Evolutionary conservation across 2,329 filamentous ascomycete genomes (phyloP).

Genomic region (Talaromyces atroroseus): DNA sequence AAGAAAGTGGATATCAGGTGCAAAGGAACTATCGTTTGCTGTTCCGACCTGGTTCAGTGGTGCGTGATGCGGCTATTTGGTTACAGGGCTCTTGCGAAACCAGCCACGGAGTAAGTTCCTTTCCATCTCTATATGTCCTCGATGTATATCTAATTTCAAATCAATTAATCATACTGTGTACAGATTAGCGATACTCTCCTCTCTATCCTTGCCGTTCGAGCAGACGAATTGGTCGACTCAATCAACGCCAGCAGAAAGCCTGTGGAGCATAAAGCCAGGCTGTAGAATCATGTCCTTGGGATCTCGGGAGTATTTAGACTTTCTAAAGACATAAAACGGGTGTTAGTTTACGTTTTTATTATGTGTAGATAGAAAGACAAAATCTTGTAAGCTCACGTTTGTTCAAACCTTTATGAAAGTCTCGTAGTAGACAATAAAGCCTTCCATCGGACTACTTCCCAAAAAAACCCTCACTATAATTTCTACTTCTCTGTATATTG

Average conservation of each 20-base stretch:
- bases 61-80: conserved; percentile 9
- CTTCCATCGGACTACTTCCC: conserved; percentile 73
- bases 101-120: conserved; percentile 11
- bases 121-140: neutral
- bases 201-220: conserved; percentile 14
- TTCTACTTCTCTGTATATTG: neutral
- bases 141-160: neutral
- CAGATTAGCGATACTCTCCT: conserved; percentile 14
- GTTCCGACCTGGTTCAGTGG: conserved; percentile 8
- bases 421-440: conserved; percentile 49
- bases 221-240: conserved; percentile 17
- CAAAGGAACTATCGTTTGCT: conserved; percentile 12
- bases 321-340: no score
- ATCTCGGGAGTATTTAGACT: neutral
- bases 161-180: neutral
- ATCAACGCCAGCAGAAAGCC: conserved; percentile 15
- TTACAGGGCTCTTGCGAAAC: conserved; percentile 13
- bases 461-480: conserved; percentile 48
- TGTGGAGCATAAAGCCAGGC: conserved; percentile 12
- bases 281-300: conserved; percentile 8
- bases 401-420: neutral
- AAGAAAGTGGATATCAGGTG: neutral
- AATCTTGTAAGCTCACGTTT: neutral
- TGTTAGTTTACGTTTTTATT: no score
- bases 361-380: neutral